Conservation (phyloP, 495 filamentous ascomycete genomes). For the Penicillium soppii region DNA sequence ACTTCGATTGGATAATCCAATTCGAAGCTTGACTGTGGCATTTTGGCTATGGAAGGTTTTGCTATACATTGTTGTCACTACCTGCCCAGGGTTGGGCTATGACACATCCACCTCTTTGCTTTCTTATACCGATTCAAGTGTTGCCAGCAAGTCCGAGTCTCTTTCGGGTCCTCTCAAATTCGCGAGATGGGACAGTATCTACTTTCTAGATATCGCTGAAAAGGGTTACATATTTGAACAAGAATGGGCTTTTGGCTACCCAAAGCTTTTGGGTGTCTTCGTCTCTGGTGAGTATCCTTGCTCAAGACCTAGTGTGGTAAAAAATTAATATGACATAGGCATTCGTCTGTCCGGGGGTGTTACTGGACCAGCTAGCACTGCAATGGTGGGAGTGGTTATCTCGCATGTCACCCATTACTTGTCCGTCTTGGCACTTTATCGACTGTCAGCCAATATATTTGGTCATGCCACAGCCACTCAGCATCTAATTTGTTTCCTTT, state of each 20-base stretch:
- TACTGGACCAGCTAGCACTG: slow-evolving; percentile 25
- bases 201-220: slow-evolving; percentile 68
- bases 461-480: slow-evolving; percentile 25
- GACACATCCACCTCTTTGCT: slow-evolving; percentile 81
- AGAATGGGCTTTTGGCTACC: slow-evolving; percentile 91
- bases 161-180: slow-evolving; percentile 49
- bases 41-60: slow-evolving; percentile 70
- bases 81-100: slow-evolving; percentile 73
- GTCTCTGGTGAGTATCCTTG: slow-evolving; percentile 39
- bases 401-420: slow-evolving; percentile 72
- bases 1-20: slow-evolving; percentile 31
- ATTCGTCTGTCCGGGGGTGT: slow-evolving; percentile 23
- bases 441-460: slow-evolving; percentile 44
- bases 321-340: slow-evolving; percentile 19
- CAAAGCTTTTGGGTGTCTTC: slow-evolving; percentile 48
- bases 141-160: slow-evolving; percentile 11
- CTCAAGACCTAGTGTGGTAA: not conserved
- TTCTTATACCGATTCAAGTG: slow-evolving; percentile 18
- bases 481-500: slow-evolving; percentile 57
- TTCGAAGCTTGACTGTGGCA: slow-evolving; percentile 35
- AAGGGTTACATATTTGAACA: slow-evolving; percentile 86
- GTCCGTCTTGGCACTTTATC: slow-evolving; percentile 69
- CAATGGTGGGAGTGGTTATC: slow-evolving; percentile 58
- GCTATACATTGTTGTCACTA: slow-evolving; percentile 61
- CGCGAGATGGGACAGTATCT: slow-evolving; percentile 89